Base-by-base conservation (phyloP, 2,329 filamentous ascomycete genomes). In the Sporothrix schenckii region DNA sequence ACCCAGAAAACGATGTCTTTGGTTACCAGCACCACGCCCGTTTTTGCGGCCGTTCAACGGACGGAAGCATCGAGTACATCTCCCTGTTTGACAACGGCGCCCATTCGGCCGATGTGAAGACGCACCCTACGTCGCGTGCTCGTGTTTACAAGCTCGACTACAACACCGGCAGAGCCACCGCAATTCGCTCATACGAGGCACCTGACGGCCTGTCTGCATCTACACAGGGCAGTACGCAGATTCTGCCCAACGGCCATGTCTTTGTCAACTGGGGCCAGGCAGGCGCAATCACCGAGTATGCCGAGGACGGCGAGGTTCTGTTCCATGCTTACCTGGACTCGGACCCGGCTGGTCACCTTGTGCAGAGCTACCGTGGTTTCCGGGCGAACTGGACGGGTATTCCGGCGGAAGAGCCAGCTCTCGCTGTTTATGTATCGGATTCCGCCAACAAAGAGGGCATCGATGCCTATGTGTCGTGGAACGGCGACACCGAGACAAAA, bases 21-120 rank as follows among this genome's bases (percentile, higher is more conserved):
- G 81, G 80, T 14, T 87, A 82, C 75, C 85, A 88, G 71, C 83
- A 84, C 72, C 80, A 84, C 72, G 82, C 80, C 4, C 79, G 77
- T 69, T 81, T 81, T 21, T 34, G 65, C 4, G 65, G 34, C n/a
- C 76, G 84, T 7, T 78, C 81, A 65, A 77, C 81, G 58, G 74
- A 72, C 9, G 70, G 72, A 30, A 68, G 82, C 66, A 82, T 85
- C 70, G 84, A 83, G 4, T 73, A 81, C 1, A 79, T 86, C 72
- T 83, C 82, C 0, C 77, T 85, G 58, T 85, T 81, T 74, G 83
- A 85, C 75, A 85, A 85, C 74, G 79, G 75, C 70, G 79, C 80
- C 9, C 65, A 67, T 34, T 67, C 65, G n/a, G 49, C 50, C 5
- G 11, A 56, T 30, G 63, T 66, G 19, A 54, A 67, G 34, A 67